Conservation (phyloP, 768 basidiomycete species). For the Termitomyces sp. region DNA sequence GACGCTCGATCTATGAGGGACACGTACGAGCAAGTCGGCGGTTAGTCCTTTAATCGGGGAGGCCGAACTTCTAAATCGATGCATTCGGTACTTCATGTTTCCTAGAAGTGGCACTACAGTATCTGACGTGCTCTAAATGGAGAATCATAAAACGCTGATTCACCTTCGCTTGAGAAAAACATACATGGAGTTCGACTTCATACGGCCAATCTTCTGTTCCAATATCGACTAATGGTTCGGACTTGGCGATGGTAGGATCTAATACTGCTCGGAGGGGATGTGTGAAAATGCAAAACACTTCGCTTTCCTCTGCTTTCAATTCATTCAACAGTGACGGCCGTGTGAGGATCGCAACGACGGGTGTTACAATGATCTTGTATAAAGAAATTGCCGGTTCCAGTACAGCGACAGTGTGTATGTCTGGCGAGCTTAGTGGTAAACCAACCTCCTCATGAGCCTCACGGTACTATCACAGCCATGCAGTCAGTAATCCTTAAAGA, state of each 20-base stretch:
- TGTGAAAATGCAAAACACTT: conserved; percentile 79
- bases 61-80: conserved; percentile 74
- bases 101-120: conserved; percentile 43
- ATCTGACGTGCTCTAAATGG: conserved; percentile 55
- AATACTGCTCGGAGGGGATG: conserved; percentile 75
- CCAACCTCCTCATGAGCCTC: conserved; percentile 88
- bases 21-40: conserved; percentile 71
- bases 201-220: conserved; percentile 82
- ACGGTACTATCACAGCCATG: conserved; percentile 48
- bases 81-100: conserved; percentile 67
- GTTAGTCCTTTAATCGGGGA: conserved; percentile 86
- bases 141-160: conserved; percentile 1
- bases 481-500: not conserved
- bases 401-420: conserved; percentile 57
- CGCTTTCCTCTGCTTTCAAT: conserved; percentile 55
- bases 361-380: conserved; percentile 70
- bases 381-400: conserved; percentile 69
- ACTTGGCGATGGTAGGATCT: conserved; percentile 50
- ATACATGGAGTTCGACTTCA: conserved; percentile 66
- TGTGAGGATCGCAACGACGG: conserved; percentile 71
- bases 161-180: not conserved
- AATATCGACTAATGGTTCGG: conserved; percentile 46
- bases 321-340: conserved; percentile 45
- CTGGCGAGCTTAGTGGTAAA: conserved; percentile 53
- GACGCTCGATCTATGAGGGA: not conserved